Evolutionary conservation across 768 basidiomycete species (phyloP).

Genomic region (Astraeus odoratus): DNA sequence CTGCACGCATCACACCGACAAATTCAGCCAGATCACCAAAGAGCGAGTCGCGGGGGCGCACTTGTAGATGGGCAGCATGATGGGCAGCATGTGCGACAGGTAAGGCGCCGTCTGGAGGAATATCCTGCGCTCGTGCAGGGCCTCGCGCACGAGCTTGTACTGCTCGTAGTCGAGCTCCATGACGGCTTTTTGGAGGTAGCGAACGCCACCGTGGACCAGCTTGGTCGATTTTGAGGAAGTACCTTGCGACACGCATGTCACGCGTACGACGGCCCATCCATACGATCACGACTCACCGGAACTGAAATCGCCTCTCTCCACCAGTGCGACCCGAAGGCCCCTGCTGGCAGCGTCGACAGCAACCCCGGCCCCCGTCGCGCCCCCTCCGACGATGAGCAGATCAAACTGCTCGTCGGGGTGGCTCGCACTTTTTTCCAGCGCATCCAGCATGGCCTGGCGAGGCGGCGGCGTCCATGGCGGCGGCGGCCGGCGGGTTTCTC

Average conservation of each 20-base stretch:
- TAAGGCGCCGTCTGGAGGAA: constrained; percentile 97
- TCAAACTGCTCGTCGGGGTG: constrained; percentile 58
- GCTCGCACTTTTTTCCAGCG: constrained; percentile 29
- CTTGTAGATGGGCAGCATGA: constrained; percentile 97
- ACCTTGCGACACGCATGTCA: constrained; percentile 35
- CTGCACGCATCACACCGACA: constrained; percentile 28
- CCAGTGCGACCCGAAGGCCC: constrained; percentile 87
- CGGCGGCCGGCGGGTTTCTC: constrained; percentile 63
- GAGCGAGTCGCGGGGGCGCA: constrained; percentile 24
- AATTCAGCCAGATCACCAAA: neutral
- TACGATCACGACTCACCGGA: constrained; percentile 47
- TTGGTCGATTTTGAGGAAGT: constrained; percentile 98
- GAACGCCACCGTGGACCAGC: constrained; percentile 95
- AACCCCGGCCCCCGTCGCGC: constrained; percentile 94
- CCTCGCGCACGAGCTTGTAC: constrained; percentile 94
- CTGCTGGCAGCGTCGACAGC: constrained; percentile 91
- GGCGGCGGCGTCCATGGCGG: constrained; percentile 75
- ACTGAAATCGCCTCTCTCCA: constrained; percentile 89
- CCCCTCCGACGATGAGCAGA: constrained; percentile 83
- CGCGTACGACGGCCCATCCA: neutral
- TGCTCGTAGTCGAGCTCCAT: constrained; percentile 95
- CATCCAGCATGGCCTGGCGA: constrained; percentile 55
- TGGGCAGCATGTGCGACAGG: constrained; percentile 86
- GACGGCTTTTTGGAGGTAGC: constrained; percentile 95
- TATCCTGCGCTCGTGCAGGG: constrained; percentile 84